A percentile compares a stretch with the other conserved stretches of the same genome.
phyloP scores from a whole-genome alignment of 208 protist species.

The Zelonia costaricensis region DNA sequence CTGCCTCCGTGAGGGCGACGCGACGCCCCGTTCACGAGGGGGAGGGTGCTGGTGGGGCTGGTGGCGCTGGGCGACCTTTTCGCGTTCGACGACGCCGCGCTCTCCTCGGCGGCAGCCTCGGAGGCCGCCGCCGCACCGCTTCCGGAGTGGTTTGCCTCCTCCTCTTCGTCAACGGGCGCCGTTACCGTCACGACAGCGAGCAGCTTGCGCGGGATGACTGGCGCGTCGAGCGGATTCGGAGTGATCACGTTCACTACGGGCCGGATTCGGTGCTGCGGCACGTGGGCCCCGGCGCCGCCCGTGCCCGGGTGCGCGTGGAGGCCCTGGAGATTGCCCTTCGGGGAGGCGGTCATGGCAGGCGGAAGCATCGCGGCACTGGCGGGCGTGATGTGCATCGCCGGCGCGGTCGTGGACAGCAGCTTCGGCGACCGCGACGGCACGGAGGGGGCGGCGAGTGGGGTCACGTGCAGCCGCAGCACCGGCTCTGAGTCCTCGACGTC shows the following conservation, averaged over 20 bases:
- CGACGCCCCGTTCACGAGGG: no score
- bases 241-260: not conserved
- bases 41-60: no score
- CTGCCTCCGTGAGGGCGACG: no score
- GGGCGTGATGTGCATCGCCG: not conserved
- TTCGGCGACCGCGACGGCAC: constrained; percentile 5
- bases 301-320: no score
- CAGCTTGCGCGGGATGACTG: not conserved
- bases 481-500: no score
- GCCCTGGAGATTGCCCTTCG: not conserved
- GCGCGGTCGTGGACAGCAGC: constrained; percentile 4
- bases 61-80: no score
- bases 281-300: constrained; percentile 1
- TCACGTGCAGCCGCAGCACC: not conserved
- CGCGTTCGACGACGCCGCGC: no score
- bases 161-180: no score
- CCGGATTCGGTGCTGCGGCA: not conserved
- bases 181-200: not conserved
- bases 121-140: no score
- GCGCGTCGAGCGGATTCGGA: not conserved
- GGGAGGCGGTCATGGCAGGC: not conserved
- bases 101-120: no score
- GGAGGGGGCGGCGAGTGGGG: not conserved
- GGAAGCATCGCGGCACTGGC: not conserved
- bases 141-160: no score